Evolutionary conservation across 2,329 filamentous ascomycete genomes (phyloP).

Genomic region (Beauveria caledonica): DNA sequence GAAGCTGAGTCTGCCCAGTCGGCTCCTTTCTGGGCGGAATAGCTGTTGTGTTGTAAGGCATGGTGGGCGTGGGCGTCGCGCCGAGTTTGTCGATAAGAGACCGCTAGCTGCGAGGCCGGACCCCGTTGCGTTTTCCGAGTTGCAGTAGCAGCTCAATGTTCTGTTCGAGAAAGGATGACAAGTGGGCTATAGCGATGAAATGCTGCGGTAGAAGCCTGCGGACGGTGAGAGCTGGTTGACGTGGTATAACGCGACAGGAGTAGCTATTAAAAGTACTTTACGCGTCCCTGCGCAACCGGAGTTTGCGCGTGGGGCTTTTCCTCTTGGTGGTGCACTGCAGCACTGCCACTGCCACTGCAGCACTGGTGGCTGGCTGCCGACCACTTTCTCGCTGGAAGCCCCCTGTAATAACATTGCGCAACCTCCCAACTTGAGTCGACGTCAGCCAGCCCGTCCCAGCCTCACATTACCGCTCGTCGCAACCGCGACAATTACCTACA

Average conservation of each 20-base stretch:
- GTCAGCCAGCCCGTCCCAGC: neutral
- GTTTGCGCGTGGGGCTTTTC: neutral
- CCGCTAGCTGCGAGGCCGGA: too few species aligned
- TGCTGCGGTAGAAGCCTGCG: neutral
- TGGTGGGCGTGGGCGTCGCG: conserved; percentile 28
- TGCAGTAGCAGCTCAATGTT: neutral
- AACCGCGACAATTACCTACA: neutral
- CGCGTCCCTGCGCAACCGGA: neutral
- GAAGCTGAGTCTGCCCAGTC: conserved; percentile 77
- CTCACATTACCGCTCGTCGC: neutral
- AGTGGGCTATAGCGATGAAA: neutral
- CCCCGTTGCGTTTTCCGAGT: neutral
- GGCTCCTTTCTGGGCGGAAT: conserved; percentile 74
- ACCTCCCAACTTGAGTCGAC: neutral
- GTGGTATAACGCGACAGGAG: neutral
- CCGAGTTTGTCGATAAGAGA: neutral
- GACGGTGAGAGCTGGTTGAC: neutral
- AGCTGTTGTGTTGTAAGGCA: conserved; percentile 86
- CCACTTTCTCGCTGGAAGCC: conserved; percentile 14
- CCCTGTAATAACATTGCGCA: conserved; percentile 5
- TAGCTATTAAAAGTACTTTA: conserved; percentile 3
- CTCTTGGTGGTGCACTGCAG: neutral
- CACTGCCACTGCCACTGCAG: too few species aligned
- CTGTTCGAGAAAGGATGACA: neutral
- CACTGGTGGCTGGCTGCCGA: neutral